A percentile compares a stretch with the other conserved stretches of the same genome.
phyloP scores from a whole-genome alignment of 495 filamentous ascomycete genomes.

The Neurospora sp. region DNA sequence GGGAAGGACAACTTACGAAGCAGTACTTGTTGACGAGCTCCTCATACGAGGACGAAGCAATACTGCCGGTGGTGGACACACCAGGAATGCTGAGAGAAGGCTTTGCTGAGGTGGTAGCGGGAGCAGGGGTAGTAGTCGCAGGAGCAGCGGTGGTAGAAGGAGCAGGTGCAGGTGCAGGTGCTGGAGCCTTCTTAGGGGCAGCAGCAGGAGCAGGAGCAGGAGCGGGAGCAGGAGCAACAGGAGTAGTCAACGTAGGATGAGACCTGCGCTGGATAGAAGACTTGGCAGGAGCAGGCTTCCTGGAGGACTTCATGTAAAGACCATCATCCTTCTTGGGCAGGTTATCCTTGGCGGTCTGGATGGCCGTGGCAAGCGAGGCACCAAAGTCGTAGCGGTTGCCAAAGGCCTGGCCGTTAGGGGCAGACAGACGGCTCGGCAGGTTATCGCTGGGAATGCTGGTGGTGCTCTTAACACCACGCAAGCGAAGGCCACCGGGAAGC shows the following conservation, averaged over 20 bases:
- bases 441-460: conserved; percentile 39
- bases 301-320: conserved; percentile 39
- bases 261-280: background rate
- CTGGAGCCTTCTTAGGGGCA: background rate
- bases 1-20: conserved; percentile 66
- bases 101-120: conserved; percentile 6
- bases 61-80: conserved; percentile 23
- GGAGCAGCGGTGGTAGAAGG: background rate
- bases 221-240: background rate
- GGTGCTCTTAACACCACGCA: conserved; percentile 42
- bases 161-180: background rate
- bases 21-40: conserved; percentile 97
- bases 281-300: conserved; percentile 16
- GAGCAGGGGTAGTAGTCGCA: conserved; percentile 3
- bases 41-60: conserved; percentile 78
- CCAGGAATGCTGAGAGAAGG: conserved; percentile 5
- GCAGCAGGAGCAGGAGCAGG: background rate
- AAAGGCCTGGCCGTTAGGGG: conserved; percentile 64
- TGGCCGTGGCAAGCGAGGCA: conserved; percentile 76
- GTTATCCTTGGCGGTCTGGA: conserved; percentile 51
- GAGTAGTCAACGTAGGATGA: background rate
- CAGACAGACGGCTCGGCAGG: conserved; percentile 35
- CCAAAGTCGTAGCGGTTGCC: conserved; percentile 89
- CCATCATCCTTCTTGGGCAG: conserved; percentile 40
- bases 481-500: conserved; percentile 29